A percentile compares a stretch with the other conserved stretches of the same genome.
Evolutionary conservation across 2,329 filamentous ascomycete species (phyloP).

Genomic region (Diaporthe helianthi): DNA sequence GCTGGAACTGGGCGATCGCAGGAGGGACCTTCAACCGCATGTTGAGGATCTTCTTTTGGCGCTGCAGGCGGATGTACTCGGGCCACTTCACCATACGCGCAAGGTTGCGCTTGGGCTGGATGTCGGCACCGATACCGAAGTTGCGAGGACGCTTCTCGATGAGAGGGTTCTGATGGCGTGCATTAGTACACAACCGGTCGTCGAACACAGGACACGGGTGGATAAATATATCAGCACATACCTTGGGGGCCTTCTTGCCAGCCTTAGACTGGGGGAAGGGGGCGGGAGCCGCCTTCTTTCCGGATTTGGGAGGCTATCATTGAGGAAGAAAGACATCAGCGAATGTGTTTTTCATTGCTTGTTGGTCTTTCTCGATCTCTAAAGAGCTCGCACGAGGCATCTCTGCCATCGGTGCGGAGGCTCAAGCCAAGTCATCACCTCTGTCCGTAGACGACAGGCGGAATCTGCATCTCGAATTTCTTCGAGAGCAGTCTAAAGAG

Average conservation of each 20-base stretch:
- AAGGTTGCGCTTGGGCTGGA: conserved; percentile 95
- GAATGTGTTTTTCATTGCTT: conserved; percentile 78
- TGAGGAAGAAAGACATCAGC: conserved; percentile 99
- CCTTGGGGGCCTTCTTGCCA: conserved; percentile 96
- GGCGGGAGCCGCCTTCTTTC: conserved; percentile 98
- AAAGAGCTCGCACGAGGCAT: conserved; percentile 73
- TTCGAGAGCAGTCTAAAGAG: conserved; percentile 40
- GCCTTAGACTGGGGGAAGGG: conserved; percentile 96
- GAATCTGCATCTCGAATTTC: conserved; percentile 48
- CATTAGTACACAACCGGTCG: conserved; percentile 35
- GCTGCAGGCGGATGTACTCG: conserved; percentile 98
- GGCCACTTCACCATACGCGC: conserved; percentile 99
- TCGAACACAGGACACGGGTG: neutral
- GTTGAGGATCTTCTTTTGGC: conserved; percentile 93
- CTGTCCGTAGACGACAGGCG: conserved; percentile 51
- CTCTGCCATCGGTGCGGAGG: conserved; percentile 58
- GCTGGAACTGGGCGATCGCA: conserved; percentile 96
- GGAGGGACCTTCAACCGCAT: conserved; percentile 98
- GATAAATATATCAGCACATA: conserved; percentile 56
- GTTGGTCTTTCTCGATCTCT: conserved; percentile 88
- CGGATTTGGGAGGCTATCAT: conserved; percentile 99
- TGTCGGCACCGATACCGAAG: conserved; percentile 98
- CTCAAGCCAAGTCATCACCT: conserved; percentile 74
- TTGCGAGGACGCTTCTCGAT: conserved; percentile 98
- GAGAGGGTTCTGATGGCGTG: conserved; percentile 82